phyloP scores from a whole-genome alignment of 2,329 filamentous ascomycete genomes.

The Fusarium sp. region DNA sequence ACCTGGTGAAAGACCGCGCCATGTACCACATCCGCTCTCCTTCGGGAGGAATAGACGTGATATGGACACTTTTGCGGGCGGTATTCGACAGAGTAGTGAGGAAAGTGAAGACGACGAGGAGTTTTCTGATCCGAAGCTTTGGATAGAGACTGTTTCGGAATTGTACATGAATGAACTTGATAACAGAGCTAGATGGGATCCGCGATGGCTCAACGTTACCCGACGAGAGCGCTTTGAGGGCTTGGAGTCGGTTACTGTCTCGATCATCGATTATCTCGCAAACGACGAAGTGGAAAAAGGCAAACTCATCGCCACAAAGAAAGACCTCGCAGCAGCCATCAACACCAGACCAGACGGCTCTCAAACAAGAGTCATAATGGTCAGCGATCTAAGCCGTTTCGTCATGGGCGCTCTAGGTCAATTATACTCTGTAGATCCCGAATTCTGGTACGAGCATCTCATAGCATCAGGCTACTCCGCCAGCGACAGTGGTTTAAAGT shows the following conservation, averaged over 20 bases:
- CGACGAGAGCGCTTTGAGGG: conserved; percentile 21
- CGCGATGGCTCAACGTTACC: conserved; percentile 16
- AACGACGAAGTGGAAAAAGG: background rate
- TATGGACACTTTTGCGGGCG: conserved; percentile 19
- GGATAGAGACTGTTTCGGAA: conserved; percentile 46
- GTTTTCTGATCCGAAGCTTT: conserved; percentile 43
- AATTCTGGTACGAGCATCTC: conserved; percentile 48
- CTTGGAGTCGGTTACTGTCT: conserved; percentile 9
- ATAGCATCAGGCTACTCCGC: conserved; percentile 44
- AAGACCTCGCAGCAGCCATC: conserved; percentile 8
- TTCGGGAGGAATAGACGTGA: conserved; percentile 32
- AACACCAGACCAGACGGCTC: conserved; percentile 8
- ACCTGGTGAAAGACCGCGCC: background rate
- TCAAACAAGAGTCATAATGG: conserved; percentile 41
- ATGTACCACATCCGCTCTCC: conserved; percentile 11
- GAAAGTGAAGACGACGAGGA: conserved; percentile 29
- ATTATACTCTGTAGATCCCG: conserved; percentile 43
- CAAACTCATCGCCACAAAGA: conserved; percentile 9
- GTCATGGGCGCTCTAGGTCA: conserved; percentile 46
- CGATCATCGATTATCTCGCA: conserved; percentile 8
- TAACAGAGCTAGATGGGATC: conserved; percentile 19
- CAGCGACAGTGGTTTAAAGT: conserved; percentile 45
- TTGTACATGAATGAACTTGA: conserved; percentile 47
- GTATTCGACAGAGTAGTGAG: background rate
- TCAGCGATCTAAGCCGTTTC: conserved; percentile 47